These are phyloP conservation scores for Linanthus parryae DNA, from an alignment of 148 eudicot species.

Conservation along the genomic window DNA sequence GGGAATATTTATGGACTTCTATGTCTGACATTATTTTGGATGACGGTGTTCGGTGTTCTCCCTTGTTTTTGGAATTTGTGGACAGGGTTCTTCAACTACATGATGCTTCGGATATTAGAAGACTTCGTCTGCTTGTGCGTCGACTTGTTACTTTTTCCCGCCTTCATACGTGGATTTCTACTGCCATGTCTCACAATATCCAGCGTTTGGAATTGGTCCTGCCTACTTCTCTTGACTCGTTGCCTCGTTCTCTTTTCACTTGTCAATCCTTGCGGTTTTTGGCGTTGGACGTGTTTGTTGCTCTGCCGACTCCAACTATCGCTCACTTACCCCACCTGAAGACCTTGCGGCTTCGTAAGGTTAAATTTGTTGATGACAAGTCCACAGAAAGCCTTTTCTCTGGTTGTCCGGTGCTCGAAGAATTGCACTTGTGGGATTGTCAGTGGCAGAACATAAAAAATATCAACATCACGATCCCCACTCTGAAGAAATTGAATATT, in stretches of 20 bases:
- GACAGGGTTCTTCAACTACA: conserved; percentile 4
- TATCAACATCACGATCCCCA: background rate
- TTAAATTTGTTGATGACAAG: background rate
- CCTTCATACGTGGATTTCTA: background rate
- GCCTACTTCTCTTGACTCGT: too few relatives aligned
- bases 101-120: conserved; percentile 1
- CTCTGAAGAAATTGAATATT: background rate
- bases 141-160: background rate
- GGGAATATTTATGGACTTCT: background rate
- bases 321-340: too few relatives aligned
- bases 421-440: background rate
- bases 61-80: background rate
- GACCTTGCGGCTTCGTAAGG: too few relatives aligned
- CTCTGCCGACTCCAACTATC: too few relatives aligned
- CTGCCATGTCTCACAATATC: background rate
- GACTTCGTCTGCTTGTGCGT: background rate
- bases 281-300: background rate
- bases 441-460: background rate
- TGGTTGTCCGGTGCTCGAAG: background rate
- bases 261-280: too few relatives aligned
- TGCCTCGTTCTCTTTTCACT: too few relatives aligned
- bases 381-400: background rate
- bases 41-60: background rate
- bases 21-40: background rate
- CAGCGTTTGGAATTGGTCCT: background rate